These are phyloP conservation scores for Suhomyces kilbournensis DNA, from an alignment of 805 yeast genomes.

Conservation along the genomic window DNA sequence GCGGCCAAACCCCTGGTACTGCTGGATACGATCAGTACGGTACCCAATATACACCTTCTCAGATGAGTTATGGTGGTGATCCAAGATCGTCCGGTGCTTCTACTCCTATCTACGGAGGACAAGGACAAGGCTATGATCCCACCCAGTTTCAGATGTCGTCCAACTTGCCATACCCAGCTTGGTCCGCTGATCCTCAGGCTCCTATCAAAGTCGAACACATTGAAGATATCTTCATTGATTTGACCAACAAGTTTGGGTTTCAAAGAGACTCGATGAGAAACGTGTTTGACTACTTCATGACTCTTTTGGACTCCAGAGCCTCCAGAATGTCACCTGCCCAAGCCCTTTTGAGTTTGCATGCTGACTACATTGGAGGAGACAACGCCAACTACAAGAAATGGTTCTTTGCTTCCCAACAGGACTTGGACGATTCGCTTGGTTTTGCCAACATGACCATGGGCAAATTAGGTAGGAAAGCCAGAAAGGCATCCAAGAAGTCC, in stretches of 20 bases:
- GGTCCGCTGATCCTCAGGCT: constrained; percentile 94
- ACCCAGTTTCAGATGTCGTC: constrained; percentile 62
- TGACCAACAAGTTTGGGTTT: constrained; percentile 81
- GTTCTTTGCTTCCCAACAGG: constrained; percentile 87
- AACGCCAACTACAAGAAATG: constrained; percentile 82
- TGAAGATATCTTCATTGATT: constrained; percentile 81
- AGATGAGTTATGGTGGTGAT: constrained; percentile 77
- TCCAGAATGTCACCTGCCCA: constrained; percentile 90
- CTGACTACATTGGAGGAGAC: constrained; percentile 87
- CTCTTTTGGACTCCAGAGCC: constrained; percentile 75
- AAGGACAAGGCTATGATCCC: constrained; percentile 53
- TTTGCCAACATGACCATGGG: constrained; percentile 79
- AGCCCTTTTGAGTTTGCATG: constrained; percentile 77
- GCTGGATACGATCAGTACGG: constrained; percentile 68
- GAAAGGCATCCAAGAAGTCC: constrained; percentile 77
- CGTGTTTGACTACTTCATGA: constrained; percentile 86
- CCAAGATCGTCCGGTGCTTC: constrained; percentile 90
- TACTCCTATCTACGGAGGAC: constrained; percentile 83
- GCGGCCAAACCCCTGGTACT: constrained; percentile 51
- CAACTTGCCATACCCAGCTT: constrained; percentile 97
- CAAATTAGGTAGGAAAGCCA: constrained; percentile 72
- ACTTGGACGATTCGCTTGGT: constrained; percentile 80
- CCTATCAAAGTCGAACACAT: constrained; percentile 81
- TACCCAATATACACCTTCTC: constrained; percentile 79
- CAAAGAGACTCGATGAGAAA: constrained; percentile 93